Evolutionary conservation across 768 basidiomycete species (phyloP), one percentile per base, ranked within the genome.

Genomic region (Suillus hirtellus): DNA sequence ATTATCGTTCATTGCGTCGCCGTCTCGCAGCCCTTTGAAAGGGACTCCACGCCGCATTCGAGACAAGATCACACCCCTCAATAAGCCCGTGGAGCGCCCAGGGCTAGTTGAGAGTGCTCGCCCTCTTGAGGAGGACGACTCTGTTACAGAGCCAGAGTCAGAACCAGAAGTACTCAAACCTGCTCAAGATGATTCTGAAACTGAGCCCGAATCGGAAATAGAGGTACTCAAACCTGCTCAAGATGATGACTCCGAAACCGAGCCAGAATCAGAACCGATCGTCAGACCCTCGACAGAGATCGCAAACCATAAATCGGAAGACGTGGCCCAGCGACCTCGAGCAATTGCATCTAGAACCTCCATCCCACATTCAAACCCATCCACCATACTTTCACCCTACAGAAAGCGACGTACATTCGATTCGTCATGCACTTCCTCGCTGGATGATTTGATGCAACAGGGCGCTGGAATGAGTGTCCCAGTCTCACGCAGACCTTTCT

Each of bases 121-220:
- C 1, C 62, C 63, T 14, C 60, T 7, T 2, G 50, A 62, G 27
- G 60, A 66, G 35, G 73, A 75, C 0, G 74, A 73, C 31, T 75
- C 74, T 27, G 31, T 64, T 21, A 75, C 76, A n/a, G 74, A 75
- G 63, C 49, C 73, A 8, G 73, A 74, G 54, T 75, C 75, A 5
- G 75, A 73, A n/a, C 44, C 38, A 19, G 62, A 66, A 44, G 40
- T 19, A 8, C 27, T 49, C 31, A 42, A 59, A 58, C n/a, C 59
- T 19, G 14, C 40, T n/a, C 17, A 0, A 12, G 67, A 66, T 21
- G 71, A 73, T 40, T 75, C 74, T 21, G 69, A 64, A 21, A 75
- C 74, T 4, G 74, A 75, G 61, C 69, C 76, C 40, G 75, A 77
- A 53, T 77, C 75, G 19, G 75, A 42, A 17, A 75, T 27, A 19